Conservation (phyloP, 1,284 basidiomycete genomes). For the Leccinum pachyderme region DNA sequence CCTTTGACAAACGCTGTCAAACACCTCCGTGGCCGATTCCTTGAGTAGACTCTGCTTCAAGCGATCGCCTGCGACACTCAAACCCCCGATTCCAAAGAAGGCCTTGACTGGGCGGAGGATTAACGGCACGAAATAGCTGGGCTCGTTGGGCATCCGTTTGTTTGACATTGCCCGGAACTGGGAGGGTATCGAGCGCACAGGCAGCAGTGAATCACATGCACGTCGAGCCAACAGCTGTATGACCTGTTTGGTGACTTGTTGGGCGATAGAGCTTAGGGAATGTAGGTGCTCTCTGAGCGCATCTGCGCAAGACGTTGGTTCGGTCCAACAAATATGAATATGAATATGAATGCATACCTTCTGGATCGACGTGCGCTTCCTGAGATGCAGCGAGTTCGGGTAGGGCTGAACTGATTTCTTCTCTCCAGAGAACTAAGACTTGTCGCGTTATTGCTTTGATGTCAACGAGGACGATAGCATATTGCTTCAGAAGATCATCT, state of each 20-base stretch:
- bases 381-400: slow-evolving; percentile 36
- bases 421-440: slow-evolving; percentile 56
- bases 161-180: slow-evolving; percentile 83
- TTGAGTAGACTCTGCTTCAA: slow-evolving; percentile 56
- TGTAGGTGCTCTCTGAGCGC: slow-evolving; percentile 55
- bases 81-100: slow-evolving; percentile 67
- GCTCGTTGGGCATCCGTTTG: slow-evolving; percentile 66
- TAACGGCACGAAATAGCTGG: slow-evolving; percentile 81
- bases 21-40: slow-evolving; percentile 62
- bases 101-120: slow-evolving; percentile 81
- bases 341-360: slow-evolving; percentile 43
- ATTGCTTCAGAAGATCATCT: slow-evolving; percentile 66
- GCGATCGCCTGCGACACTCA: slow-evolving; percentile 53
- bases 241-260: slow-evolving; percentile 62
- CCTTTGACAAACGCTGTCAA: slow-evolving; percentile 74
- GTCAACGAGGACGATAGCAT: slow-evolving; percentile 64
- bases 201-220: slow-evolving; percentile 81
- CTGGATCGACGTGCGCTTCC: slow-evolving; percentile 40
- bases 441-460: slow-evolving; percentile 54
- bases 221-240: slow-evolving; percentile 72
- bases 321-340: background rate
- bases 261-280: slow-evolving; percentile 46
- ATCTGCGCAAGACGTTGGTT: slow-evolving; percentile 38
- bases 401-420: slow-evolving; percentile 64
- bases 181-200: slow-evolving; percentile 85